Conservation (phyloP, 179 eudicot species). For the Spinacia oleracea region DNA sequence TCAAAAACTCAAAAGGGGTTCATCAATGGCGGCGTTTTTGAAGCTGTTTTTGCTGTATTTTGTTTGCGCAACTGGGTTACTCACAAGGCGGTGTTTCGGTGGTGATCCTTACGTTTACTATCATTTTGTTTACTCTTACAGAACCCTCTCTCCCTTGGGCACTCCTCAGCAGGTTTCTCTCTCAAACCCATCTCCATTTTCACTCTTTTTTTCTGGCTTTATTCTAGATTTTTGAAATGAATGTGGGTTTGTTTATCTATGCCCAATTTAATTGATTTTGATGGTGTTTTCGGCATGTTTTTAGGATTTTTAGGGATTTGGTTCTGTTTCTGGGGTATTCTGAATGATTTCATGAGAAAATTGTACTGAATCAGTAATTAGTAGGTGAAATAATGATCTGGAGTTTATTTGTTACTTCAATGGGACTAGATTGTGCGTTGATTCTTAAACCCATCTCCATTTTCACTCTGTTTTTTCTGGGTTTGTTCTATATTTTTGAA, state of each 20-base stretch:
- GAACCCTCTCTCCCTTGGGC: slow-evolving; percentile 75
- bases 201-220: slow-evolving; percentile 15
- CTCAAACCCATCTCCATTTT: neutral
- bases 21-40: slow-evolving; percentile 18
- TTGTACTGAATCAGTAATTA: neutral
- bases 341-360: neutral
- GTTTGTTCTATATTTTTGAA: too few species aligned
- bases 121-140: slow-evolving; percentile 57
- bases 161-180: slow-evolving; percentile 66
- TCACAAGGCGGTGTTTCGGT: slow-evolving; percentile 38
- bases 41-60: slow-evolving; percentile 23
- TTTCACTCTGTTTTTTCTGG: too few species aligned
- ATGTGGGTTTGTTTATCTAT: slow-evolving; percentile 9
- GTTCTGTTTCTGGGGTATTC: neutral
- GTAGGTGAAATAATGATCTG: neutral
- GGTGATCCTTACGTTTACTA: slow-evolving; percentile 46
- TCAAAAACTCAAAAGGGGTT: neutral
- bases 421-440: too few species aligned
- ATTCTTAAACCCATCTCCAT: too few species aligned
- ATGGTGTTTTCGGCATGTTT: neutral
- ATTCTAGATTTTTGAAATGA: neutral
- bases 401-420: neutral
- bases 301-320: neutral
- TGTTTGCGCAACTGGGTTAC: slow-evolving; percentile 28
- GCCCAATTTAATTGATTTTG: neutral